Evolutionary conservation across 2,329 filamentous ascomycete species (phyloP), one percentile per base, ranked within the genome.

Genomic region (Sarocladium oryzae): DNA sequence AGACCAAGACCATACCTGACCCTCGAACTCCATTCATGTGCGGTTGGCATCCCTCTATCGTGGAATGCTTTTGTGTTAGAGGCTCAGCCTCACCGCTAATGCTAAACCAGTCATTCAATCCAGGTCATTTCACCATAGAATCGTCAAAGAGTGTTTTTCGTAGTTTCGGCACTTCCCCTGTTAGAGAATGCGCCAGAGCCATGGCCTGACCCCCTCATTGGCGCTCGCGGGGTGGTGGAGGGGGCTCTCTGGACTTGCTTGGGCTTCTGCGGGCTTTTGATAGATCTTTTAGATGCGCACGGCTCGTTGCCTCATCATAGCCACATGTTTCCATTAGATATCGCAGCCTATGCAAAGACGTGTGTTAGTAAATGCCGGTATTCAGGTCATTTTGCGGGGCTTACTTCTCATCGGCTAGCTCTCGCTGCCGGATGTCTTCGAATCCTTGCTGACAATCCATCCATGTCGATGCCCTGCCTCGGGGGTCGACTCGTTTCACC

Each of bases 331-430:
- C 64, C 28, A 69, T 75, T 24, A 82, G 65, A 58, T 79, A 81
- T 48, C 68, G 63, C 49, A 79, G 63, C 56, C 77, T 81, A 3
- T 52, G 15, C 15, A 59, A 67, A 62, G 52, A 30, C 36, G 26
- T 20, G n/a, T n/a, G n/a, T n/a, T 49, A 33, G 18, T 49, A 43
- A 30, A 4, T 16, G 9, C 18, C n/a, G 32, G 2, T 6, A 13
- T 37, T 23, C 18, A 36, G 45, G 23, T 7, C 18, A 26, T 9
- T 23, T 40, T 16, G 15, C 13, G 37, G 50, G 45, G 78, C 85
- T 79, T 71, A 96, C 90, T 88, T 92, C 59, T 89, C 87, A 60
- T 86, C 83, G 49, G 75, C 77, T 40, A 81, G 79, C 63, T 90
- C 78, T 63, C 78, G 76, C 61, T 78, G 76, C 69, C 84, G 85